Evolutionary conservation across 2,329 filamentous ascomycete genomes (phyloP).

Genomic region (Mycosphaerella sp.): DNA sequence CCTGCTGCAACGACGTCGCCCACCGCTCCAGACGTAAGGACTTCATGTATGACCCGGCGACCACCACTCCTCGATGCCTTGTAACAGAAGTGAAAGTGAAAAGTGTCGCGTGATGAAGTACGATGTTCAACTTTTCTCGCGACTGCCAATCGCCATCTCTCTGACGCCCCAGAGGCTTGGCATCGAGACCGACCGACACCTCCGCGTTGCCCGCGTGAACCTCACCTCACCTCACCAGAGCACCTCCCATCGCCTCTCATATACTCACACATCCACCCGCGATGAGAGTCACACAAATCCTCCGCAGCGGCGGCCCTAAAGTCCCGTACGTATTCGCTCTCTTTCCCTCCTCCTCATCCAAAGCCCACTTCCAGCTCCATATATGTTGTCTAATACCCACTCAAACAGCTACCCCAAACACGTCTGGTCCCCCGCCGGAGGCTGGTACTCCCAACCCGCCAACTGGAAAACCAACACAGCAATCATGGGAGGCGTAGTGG

Average conservation of each 20-base stretch:
- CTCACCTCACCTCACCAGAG: conserved; percentile 17
- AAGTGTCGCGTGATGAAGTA: not conserved
- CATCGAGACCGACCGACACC: not conserved
- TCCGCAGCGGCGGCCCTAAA: conserved; percentile 70
- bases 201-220: conserved; percentile 8
- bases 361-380: no score
- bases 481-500: conserved; percentile 61
- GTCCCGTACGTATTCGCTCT: conserved; percentile 52
- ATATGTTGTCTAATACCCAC: no score
- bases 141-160: not conserved
- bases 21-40: conserved; percentile 53
- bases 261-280: not conserved
- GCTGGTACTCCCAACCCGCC: conserved; percentile 90
- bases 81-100: not conserved
- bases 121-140: not conserved
- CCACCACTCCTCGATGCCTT: not conserved
- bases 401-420: conserved; percentile 46
- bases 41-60: conserved; percentile 31
- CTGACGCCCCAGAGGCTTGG: conserved; percentile 2
- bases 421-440: conserved; percentile 97
- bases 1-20: conserved; percentile 53
- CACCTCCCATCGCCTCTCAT: conserved; percentile 5
- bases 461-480: conserved; percentile 96
- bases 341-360: no score
- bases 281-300: conserved; percentile 31